Conservation (phyloP, 2,329 filamentous ascomycete genomes). For the Neurospora crassa region DNA sequence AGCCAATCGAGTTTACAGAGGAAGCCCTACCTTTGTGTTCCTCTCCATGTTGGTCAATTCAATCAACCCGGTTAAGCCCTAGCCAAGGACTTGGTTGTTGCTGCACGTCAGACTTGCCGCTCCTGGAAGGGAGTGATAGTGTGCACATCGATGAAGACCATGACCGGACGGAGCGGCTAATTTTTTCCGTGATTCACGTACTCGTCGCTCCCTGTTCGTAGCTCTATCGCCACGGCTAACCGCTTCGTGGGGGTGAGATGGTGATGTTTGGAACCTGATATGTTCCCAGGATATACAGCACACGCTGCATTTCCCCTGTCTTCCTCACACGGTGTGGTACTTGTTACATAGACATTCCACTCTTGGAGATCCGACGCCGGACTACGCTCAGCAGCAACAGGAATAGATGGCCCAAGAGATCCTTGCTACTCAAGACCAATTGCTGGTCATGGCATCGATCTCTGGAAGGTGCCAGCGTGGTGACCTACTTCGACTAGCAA, state of each 20-base stretch:
- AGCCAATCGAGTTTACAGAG: not conserved
- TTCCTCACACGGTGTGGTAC: not conserved
- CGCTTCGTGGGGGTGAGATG: not conserved
- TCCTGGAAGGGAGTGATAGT: not conserved
- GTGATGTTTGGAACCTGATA: not conserved
- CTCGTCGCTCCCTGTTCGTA: not conserved
- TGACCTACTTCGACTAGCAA: not conserved
- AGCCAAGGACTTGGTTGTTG: not conserved
- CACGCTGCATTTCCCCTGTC: not conserved
- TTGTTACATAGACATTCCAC: not conserved
- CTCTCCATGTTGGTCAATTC: not conserved
- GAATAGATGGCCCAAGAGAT: not conserved
- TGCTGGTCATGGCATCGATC: not conserved
- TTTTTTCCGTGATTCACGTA: not conserved
- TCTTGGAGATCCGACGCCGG: not conserved
- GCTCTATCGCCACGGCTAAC: not conserved
- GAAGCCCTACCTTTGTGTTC: not conserved
- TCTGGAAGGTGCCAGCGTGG: not conserved
- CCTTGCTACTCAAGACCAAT: not conserved
- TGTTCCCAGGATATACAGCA: not conserved
- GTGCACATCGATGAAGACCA: not conserved
- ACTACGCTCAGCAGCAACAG: not conserved
- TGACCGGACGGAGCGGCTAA: not conserved
- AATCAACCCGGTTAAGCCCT: not conserved
- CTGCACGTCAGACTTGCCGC: not conserved